Evolutionary conservation across 345 rosid genomes (phyloP).

Genomic region (Clausena lansium): DNA sequence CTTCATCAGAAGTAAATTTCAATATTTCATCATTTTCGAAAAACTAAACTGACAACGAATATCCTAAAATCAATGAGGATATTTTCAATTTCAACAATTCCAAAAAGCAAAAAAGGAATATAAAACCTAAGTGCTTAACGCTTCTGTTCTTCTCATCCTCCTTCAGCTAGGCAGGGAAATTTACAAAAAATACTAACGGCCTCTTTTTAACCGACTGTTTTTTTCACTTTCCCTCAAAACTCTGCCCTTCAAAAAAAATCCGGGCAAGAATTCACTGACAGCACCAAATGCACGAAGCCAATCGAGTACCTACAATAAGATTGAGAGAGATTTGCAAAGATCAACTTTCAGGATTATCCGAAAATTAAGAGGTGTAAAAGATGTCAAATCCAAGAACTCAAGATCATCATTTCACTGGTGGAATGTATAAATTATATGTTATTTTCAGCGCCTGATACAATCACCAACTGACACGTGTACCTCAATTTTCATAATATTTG

Average conservation of each 20-base stretch:
- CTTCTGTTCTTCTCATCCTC: slow-evolving; percentile 4
- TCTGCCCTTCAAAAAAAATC: slow-evolving; percentile 12
- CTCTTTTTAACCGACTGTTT: not conserved
- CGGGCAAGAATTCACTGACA: slow-evolving; percentile 2
- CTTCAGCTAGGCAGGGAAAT: slow-evolving; percentile 16
- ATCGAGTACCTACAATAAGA: not conserved
- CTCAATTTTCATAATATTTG: not conserved
- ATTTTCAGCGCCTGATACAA: not conserved
- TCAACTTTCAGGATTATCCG: not conserved
- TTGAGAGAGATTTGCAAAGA: not conserved
- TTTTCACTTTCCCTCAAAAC: slow-evolving; percentile 8
- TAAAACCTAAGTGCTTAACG: not conserved
- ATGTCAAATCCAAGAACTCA: not conserved
- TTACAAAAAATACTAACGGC: slow-evolving; percentile 6
- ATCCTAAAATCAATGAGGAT: not conserved
- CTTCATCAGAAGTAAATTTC: no score
- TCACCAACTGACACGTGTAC: not conserved
- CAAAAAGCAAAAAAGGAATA: not conserved
- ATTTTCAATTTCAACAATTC: slow-evolving; percentile 4
- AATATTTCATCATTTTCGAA: no score
- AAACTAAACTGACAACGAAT: not conserved
- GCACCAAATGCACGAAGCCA: slow-evolving; percentile 5
- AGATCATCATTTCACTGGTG: not conserved
- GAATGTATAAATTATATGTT: not conserved
- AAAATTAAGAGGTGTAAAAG: not conserved